Base-by-base conservation (phyloP, 345 rosid genomes). In the Salix suchowensis region DNA sequence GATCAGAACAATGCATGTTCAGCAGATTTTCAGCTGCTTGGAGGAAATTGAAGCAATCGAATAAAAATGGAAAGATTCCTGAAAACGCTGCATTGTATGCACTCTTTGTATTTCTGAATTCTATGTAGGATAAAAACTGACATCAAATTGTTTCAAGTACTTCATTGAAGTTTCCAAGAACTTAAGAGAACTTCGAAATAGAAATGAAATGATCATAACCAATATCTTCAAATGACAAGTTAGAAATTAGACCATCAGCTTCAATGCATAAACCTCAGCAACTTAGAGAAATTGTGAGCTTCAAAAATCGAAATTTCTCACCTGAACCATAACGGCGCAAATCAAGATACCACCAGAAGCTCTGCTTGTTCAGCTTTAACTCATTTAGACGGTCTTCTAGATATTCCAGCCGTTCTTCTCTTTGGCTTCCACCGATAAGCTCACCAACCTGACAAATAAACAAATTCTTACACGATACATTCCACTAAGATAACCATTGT, bases 311-410 rank as follows among this genome's bases (percentile, higher is more conserved):
- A 75, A 28, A 70, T 46, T 24, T 11, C 88, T 81, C 52, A 96
- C 98, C 99, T 91, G 99, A 93, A 78, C 99, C 98, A 73, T 89
- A 96, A 67, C 96, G 96, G 15, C 94, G 94, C 78, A 96, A 83
- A 88, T 96, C 99, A 50, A 92, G 98, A 87, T 96, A 96, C 99
- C 99, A 93, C 97, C 98, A 93, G 83, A 82, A 96, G 88, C 89
- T 88, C 50, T 96, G 96, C 83, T 85, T 93, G 83, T 86, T 84
- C 46, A 96, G 91, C 77, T 91, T 92, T 74, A 93, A 77, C 46
- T 83, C 97, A 68, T 93, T 95, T 23, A 96, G 77, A 72, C 97
- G 91, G 36, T 84, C 88, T 90, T 96, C 99, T 67, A 96, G 84
- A 68, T 87, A 87, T 15, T 90, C 95, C 16, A 93, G 89, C 69